phyloP scores from a whole-genome alignment of 768 basidiomycete species.

The Suillus variegatus region DNA sequence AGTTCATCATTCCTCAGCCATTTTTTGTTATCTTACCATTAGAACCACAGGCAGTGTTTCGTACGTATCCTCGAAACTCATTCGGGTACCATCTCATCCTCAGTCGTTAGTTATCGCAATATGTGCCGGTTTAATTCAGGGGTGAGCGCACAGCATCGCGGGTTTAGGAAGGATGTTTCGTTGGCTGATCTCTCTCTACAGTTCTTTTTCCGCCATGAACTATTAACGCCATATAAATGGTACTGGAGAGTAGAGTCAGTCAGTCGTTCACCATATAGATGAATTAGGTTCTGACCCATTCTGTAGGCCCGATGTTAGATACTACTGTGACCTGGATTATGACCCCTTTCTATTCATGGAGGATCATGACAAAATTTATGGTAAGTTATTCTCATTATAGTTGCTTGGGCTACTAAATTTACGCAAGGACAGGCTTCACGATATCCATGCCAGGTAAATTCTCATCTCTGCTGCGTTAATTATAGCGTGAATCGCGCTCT shows the following conservation, averaged over 20 bases:
- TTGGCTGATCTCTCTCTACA: slow-evolving; percentile 22
- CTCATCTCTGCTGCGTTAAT: not conserved
- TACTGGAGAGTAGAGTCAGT: slow-evolving; percentile 69
- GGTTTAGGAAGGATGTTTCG: not conserved
- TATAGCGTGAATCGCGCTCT: not conserved
- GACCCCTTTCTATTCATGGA: slow-evolving; percentile 61
- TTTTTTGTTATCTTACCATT: slow-evolving; percentile 5
- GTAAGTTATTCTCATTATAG: slow-evolving; percentile 22
- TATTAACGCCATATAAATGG: slow-evolving; percentile 54
- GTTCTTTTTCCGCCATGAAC: slow-evolving; percentile 58
- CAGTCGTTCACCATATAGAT: slow-evolving; percentile 17
- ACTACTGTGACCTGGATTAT: slow-evolving; percentile 52
- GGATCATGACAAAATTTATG: slow-evolving; percentile 53
- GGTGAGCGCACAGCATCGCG: slow-evolving; percentile 33
- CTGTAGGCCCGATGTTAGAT: slow-evolving; percentile 50
- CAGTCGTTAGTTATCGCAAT: slow-evolving; percentile 54
- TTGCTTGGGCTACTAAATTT: not conserved
- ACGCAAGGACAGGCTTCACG: slow-evolving; percentile 48
- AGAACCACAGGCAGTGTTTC: slow-evolving; percentile 41
- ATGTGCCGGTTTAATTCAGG: slow-evolving; percentile 81
- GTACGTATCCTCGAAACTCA: slow-evolving; percentile 27
- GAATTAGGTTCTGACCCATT: slow-evolving; percentile 2
- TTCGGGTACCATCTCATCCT: not conserved
- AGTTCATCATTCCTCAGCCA: slow-evolving; percentile 17
- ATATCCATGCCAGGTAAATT: slow-evolving; percentile 47